Evolutionary conservation across 2,329 filamentous ascomycete species (phyloP).

Genomic region (Colletotrichum filicis): DNA sequence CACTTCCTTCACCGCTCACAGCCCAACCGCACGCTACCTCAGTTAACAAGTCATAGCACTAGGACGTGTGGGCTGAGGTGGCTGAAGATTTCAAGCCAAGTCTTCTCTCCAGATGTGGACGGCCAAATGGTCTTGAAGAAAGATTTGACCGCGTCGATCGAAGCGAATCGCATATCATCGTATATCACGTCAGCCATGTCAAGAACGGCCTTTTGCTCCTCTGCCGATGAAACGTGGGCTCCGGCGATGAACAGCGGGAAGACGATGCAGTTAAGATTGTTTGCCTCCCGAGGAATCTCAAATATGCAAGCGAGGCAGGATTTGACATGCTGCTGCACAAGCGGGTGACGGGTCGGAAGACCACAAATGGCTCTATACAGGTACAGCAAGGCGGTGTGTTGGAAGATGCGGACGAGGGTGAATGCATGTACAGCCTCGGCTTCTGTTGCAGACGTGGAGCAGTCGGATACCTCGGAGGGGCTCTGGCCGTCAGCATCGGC

Average conservation of each 20-base stretch:
- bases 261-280: conserved; percentile 51
- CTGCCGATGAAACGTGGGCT: conserved; percentile 44
- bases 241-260: conserved; percentile 51
- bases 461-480: background rate
- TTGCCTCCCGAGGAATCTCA: conserved; percentile 47
- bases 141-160: conserved; percentile 45
- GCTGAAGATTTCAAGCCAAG: background rate
- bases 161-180: conserved; percentile 46
- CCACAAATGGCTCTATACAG: conserved; percentile 45
- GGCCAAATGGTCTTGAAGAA: background rate
- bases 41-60: background rate
- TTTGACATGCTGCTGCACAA: conserved; percentile 52
- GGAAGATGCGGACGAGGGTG: background rate
- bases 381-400: background rate
- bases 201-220: conserved; percentile 41
- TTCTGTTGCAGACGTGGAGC: background rate
- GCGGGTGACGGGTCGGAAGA: conserved; percentile 48
- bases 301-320: conserved; percentile 49
- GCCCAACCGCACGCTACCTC: background rate
- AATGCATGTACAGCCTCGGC: background rate
- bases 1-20: background rate
- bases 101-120: background rate
- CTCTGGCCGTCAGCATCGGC: background rate
- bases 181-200: conserved; percentile 39
- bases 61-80: background rate